Evolutionary conservation across 257 asterid genomes (phyloP).

Genomic region (Eustoma russellianum): DNA sequence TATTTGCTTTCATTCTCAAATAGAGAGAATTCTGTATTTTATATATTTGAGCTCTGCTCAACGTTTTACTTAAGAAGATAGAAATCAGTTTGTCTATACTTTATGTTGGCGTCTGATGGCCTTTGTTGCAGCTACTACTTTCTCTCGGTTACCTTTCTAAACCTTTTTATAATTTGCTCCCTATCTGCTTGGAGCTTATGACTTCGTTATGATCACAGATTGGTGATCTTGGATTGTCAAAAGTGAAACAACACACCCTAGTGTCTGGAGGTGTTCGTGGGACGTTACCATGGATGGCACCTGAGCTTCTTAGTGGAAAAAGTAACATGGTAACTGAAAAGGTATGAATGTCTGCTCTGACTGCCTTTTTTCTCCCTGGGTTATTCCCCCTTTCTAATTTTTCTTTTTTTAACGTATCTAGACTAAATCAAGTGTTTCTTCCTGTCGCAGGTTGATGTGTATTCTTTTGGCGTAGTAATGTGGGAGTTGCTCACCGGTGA

Average conservation of each 20-base stretch:
- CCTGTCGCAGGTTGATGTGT: constrained; percentile 69
- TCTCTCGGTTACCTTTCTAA: background rate
- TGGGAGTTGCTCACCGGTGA: constrained; percentile 98
- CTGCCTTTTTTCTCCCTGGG: no score
- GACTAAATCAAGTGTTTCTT: constrained; percentile 3
- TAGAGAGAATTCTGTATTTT: no score
- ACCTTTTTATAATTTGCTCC: background rate
- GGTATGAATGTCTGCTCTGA: constrained; percentile 27
- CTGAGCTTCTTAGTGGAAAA: constrained; percentile 95
- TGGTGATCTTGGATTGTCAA: constrained; percentile 95
- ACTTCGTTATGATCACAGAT: constrained; percentile 32
- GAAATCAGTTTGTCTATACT: no score
- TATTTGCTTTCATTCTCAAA: no score
- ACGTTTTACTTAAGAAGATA: no score
- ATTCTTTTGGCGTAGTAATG: constrained; percentile 94
- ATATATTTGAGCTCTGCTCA: no score
- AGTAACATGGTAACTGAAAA: constrained; percentile 92
- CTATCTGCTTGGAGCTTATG: background rate
- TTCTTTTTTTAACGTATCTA: background rate
- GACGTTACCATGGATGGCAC: constrained; percentile 99
- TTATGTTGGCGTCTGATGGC: background rate
- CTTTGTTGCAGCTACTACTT: background rate
- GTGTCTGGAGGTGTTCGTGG: constrained; percentile 99
- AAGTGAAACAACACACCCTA: constrained; percentile 80
- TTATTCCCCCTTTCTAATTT: no score